Base-by-base conservation (phyloP, 768 basidiomycete species). In the Clathrus columnatus region DNA sequence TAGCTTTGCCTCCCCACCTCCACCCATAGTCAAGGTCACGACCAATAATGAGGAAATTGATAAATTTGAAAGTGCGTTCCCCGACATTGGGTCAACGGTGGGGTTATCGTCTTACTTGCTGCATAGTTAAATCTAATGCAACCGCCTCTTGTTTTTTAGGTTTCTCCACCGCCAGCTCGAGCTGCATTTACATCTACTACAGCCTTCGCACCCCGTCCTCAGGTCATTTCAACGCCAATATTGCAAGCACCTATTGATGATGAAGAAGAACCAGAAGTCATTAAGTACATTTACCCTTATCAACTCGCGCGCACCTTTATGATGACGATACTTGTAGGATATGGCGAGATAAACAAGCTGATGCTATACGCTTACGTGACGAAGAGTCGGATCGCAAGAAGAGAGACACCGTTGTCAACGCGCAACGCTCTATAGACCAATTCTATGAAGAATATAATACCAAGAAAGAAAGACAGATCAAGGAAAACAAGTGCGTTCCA, bases 391-490 rank as follows among this genome's bases (percentile, higher is more conserved):
- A 83, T 66, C 75, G 73, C 28, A 84, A 81, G 65, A 83, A 86
- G 61, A 84, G 90, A 61, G 91, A 92, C 61, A 89, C 84, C 28
- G 83, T 93, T 61, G 75, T 78, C 46, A 87, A 82, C 65, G 94
- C 94, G 18, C 90, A 93, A 65, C 78, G 81, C 60, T 75, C 85
- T 42, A 92, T 95, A 59, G 91, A 94, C 70, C 83, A 87, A 60
- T 94, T 93, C 68, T 94, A 94, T 64, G 87, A 89, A 65, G 80
- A 85, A 50, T 92, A 98, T 66, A 80, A 89, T 30, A 75, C 76
- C 57, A 88, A 90, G 75, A 95, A 94, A 72, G 90, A 93, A 72
- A 80, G 81, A 67, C 83, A 83, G 61, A 96, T 99, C 62, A 77
- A 87, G 46, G 86, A 94, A 69, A 99, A 98, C 80, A 98, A 99